Base-by-base conservation (phyloP, 2,329 filamentous ascomycete species). In the Biscogniauxia sp. region DNA sequence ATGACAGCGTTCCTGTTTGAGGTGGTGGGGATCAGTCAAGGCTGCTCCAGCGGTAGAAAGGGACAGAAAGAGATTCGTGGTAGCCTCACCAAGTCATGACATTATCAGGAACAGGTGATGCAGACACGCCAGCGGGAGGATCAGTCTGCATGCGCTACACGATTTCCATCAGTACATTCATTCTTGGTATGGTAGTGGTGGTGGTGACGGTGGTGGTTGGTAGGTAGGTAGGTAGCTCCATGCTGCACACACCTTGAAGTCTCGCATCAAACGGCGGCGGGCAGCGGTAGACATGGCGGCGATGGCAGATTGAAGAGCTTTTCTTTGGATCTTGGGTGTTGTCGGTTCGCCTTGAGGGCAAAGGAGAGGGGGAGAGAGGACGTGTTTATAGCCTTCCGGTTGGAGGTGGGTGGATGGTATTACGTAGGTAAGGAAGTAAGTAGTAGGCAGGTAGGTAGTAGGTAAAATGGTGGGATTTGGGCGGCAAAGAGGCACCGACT, bases 121-220 rank as follows among this genome's bases (percentile, higher is more conserved):
- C 95, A 66, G 94, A 98, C 57, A 99, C 94, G 61, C 95, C 95
- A 56, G 94, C 94, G 9, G 95, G 95, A 76, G 95, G 95, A 74
- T 99, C 95, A 53, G 94, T 98, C 81, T 99, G 95, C 94, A 99
- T 99, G 78, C 95, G 93, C 93, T 97, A 74, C 58, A 59, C 61
- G 56, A 63, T 60, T 52, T 57, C 5, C 63, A 61, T 72, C 56
- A 69, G 69, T 58, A 32, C 9, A 9, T 8, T 9, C 28, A 32
- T 32, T 32, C 28, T 32, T 7, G 9, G 28, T 13, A 32, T 32
- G 28, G 11, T 32, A 7, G 28, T 32, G 28, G 28, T 32, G 28
- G 28, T 23, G 23, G 28, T 28, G 9, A 28, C 9, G 26, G 26
- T 28, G 26, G 26, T 54, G 58, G 55, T 37, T 26, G 37, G 50